Percentiles rank a stretch among this genome's conserved stretches.
These are phyloP conservation scores for Trametes cingulata DNA, from an alignment of 768 basidiomycete species.

Conservation along the genomic window DNA sequence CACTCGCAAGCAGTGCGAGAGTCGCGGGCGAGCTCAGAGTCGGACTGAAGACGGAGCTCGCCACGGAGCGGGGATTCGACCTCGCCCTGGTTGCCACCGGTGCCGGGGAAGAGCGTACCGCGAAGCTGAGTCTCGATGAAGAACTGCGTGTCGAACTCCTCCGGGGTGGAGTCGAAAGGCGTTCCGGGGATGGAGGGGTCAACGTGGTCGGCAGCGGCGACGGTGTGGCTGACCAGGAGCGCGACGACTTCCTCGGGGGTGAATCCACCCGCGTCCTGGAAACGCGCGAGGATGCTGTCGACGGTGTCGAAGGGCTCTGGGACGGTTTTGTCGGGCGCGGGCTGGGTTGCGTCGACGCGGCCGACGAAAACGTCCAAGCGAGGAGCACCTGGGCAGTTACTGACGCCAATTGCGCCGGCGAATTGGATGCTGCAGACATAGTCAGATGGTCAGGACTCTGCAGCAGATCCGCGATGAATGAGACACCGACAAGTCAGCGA, in stretches of 20 bases:
- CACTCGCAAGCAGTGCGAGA: constrained; percentile 37
- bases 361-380: constrained; percentile 40
- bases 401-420: constrained; percentile 21
- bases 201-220: constrained; percentile 31
- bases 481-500: constrained; percentile 30
- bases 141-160: constrained; percentile 32
- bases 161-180: constrained; percentile 34
- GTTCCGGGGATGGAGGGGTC: constrained; percentile 29
- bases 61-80: constrained; percentile 33
- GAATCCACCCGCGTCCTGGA: constrained; percentile 28
- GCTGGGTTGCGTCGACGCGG: constrained; percentile 19
- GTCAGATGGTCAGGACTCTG: not conserved
- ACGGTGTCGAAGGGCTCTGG: constrained; percentile 31
- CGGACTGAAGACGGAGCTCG: constrained; percentile 39
- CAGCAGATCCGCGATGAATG: not conserved
- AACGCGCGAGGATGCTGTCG: constrained; percentile 27
- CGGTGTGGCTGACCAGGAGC: constrained; percentile 27
- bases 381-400: constrained; percentile 38
- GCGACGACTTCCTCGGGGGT: constrained; percentile 27
- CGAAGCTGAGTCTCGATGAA: constrained; percentile 33
- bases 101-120: constrained; percentile 34
- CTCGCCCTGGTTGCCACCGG: constrained; percentile 32
- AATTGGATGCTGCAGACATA: constrained; percentile 27
- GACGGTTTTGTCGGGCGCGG: constrained; percentile 27
- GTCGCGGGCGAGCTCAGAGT: constrained; percentile 35